phyloP scores from a whole-genome alignment of 768 basidiomycete species.

The Russula lepida region DNA sequence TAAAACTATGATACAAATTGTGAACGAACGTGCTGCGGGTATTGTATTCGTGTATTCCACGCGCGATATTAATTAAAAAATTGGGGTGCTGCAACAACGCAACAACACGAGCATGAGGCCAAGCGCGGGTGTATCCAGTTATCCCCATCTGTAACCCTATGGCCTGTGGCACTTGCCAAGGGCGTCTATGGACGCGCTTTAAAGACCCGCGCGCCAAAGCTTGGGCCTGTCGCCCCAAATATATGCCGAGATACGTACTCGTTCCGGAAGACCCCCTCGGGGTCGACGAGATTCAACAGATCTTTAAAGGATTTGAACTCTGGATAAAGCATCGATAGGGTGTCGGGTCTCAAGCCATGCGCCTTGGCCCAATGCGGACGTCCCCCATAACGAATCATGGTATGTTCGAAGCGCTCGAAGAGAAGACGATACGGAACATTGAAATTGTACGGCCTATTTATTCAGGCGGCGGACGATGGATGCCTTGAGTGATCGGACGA shows the following conservation, averaged over 20 bases:
- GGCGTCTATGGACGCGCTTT: conserved; percentile 29
- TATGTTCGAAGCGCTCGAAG: conserved; percentile 68
- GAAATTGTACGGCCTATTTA: conserved; percentile 70
- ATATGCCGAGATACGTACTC: conserved; percentile 87
- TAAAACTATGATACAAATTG: background rate
- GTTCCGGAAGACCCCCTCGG: conserved; percentile 71
- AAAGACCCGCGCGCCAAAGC: conserved; percentile 39
- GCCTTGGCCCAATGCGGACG: conserved; percentile 97
- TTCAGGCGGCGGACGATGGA: background rate
- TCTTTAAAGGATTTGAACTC: conserved; percentile 67
- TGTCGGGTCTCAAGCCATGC: conserved; percentile 59
- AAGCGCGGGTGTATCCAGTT: background rate
- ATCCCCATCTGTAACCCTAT: conserved; percentile 7
- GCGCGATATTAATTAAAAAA: background rate
- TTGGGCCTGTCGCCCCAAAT: conserved; percentile 45
- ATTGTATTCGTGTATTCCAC: background rate
- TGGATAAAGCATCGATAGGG: conserved; percentile 66
- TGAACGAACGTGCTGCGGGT: background rate
- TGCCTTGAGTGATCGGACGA: background rate
- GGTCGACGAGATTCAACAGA: conserved; percentile 65
- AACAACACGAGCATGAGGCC: background rate
- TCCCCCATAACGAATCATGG: conserved; percentile 61
- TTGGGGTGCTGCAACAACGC: background rate
- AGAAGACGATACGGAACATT: conserved; percentile 73
- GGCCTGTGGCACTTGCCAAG: conserved; percentile 1